phyloP scores from a whole-genome alignment of 2,329 filamentous ascomycete species.

The Neocatenulostroma microsporum region DNA sequence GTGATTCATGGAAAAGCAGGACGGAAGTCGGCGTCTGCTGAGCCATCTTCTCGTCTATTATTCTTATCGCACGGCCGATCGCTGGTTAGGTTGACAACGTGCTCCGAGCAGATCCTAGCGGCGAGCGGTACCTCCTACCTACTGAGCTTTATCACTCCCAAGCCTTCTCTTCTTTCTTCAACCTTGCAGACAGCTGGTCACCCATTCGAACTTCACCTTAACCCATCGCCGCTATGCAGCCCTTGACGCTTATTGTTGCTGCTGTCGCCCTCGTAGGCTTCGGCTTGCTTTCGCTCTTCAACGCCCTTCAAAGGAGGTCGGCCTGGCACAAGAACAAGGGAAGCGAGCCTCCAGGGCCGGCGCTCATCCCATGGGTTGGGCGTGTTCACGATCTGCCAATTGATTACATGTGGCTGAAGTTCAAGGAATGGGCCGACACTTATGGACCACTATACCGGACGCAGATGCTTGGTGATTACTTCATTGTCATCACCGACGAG shows the following conservation, averaged over 20 bases:
- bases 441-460: conserved; percentile 30
- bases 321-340: conserved; percentile 28
- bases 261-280: conserved; percentile 33
- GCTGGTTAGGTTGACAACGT: too few species aligned
- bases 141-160: too few species aligned
- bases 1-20: too few species aligned
- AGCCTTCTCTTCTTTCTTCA: too few species aligned
- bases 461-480: conserved; percentile 34
- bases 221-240: conserved; percentile 29
- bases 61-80: too few species aligned
- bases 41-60: too few species aligned
- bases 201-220: conserved; percentile 1
- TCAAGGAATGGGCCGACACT: conserved; percentile 34
- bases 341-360: conserved; percentile 34
- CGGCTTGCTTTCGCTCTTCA: conserved; percentile 27
- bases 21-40: too few species aligned
- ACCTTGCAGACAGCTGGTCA: neutral
- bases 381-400: conserved; percentile 43
- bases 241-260: conserved; percentile 31
- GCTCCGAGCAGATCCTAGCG: too few species aligned
- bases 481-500: conserved; percentile 46
- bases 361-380: conserved; percentile 30
- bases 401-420: conserved; percentile 48
- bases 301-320: conserved; percentile 24
- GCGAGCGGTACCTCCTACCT: too few species aligned